Evolutionary conservation across 179 eudicot genomes (phyloP), one percentile per base, ranked within the genome.

Genomic region (Beta macrorhiza): DNA sequence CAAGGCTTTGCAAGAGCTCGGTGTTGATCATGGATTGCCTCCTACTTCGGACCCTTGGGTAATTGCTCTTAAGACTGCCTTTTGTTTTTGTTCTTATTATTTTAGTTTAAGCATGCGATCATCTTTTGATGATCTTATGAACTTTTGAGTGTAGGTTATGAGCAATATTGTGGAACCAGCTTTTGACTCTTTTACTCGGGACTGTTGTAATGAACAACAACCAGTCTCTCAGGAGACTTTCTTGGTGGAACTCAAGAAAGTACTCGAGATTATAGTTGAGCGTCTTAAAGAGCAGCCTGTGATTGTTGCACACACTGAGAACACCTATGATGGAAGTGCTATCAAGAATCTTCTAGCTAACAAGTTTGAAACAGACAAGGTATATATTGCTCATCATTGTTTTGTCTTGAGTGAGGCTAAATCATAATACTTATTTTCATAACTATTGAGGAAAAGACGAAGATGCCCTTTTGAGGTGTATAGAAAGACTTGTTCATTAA

Each of bases 271-370:
- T 55, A 89, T 90, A 69, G 93, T 83, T n/a, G 87, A 85, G 67
- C 88, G 84, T 76, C 96, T 95, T 71, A 93, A 84, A 85, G 99
- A 93, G 77, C 93, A 90, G 82, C 99, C 97, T 6, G 98, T 93
- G 55, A 95, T 95, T 78, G 99, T 95, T 81, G 99, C 99, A 63
- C 99, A 95, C 73, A 93, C 90, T 74, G 97, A 94, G 85, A 93
- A 86, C 75, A 89, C 90, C 16, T 95, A 93, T 53, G 97, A 93
- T 75, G 99, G 99, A 80, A 90, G 93, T 78, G 88, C 87, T 63
- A 88, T 93, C 53, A 93, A 79, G 90, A 89, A 89, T 79, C 90
- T 95, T 17, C 25, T 93, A 71, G 87, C 90, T 57, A 93, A 95
- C 85, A 95, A 90, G 82, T 93, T 88, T 85, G 99, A 92, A 79